A percentile compares a stretch with the other conserved stretches of the same genome.
phyloP scores from a whole-genome alignment of 108 stramenopile species.

The Fragilariopsis cylindrus region DNA sequence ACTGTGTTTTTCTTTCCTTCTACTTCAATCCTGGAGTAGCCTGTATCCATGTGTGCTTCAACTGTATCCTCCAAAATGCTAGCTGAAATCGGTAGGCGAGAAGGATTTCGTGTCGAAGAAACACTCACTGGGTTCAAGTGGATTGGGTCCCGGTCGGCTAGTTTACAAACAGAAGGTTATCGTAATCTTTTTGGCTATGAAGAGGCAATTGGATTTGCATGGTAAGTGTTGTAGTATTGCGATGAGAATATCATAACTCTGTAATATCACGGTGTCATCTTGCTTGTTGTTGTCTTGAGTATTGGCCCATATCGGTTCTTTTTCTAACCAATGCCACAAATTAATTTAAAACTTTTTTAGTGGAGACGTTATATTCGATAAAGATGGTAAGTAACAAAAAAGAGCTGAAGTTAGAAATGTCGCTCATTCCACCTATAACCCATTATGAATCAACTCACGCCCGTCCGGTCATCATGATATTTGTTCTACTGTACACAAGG shows the following conservation, averaged over 20 bases:
- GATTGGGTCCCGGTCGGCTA: constrained; percentile 80
- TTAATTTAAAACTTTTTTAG: not conserved
- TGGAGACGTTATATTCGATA: constrained; percentile 91
- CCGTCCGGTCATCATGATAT: not conserved
- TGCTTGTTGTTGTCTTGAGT: too few relatives aligned
- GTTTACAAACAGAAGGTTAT: constrained; percentile 71
- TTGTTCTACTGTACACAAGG: constrained; percentile 21
- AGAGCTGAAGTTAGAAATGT: not conserved
- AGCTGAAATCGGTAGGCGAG: constrained; percentile 70
- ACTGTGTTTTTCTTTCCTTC: not conserved
- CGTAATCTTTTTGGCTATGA: constrained; percentile 90
- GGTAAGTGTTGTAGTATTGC: constrained; percentile 10
- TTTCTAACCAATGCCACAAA: not conserved
- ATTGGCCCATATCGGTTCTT: too few relatives aligned
- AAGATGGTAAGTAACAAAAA: constrained; percentile 56
- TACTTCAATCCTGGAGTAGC: constrained; percentile 17
- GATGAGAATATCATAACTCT: not conserved
- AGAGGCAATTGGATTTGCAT: constrained; percentile 96
- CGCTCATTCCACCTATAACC: not conserved
- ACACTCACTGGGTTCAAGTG: constrained; percentile 97
- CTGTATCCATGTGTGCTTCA: constrained; percentile 90
- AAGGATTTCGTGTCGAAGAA: constrained; percentile 93
- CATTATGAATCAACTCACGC: not conserved
- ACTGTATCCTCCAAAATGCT: constrained; percentile 96
- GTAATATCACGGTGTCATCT: too few relatives aligned